Conservation (phyloP, 768 basidiomycete species). For the Cytidiella melzeri region DNA sequence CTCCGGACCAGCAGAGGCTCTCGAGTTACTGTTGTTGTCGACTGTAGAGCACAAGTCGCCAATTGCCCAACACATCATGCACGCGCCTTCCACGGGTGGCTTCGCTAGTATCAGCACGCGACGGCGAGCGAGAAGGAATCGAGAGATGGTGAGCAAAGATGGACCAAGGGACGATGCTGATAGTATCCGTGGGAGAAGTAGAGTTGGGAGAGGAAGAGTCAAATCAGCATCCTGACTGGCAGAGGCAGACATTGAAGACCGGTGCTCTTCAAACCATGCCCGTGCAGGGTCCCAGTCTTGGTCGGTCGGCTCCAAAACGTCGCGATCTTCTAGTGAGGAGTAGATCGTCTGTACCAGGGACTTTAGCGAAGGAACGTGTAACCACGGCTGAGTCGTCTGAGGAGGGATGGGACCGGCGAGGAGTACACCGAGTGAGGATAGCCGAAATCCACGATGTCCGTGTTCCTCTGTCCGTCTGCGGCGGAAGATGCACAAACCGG, state of each 20-base stretch:
- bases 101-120: constrained; percentile 76
- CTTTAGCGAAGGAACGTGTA: constrained; percentile 61
- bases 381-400: constrained; percentile 65
- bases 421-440: constrained; percentile 72
- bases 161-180: constrained; percentile 68
- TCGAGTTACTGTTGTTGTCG: no score
- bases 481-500: constrained; percentile 71
- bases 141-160: constrained; percentile 72
- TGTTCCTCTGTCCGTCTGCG: constrained; percentile 60
- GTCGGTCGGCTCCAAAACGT: constrained; percentile 42
- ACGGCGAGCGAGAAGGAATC: constrained; percentile 67
- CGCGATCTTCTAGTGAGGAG: constrained; percentile 40
- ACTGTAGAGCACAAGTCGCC: constrained; percentile 59
- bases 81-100: constrained; percentile 76
- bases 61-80: constrained; percentile 53
- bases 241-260: constrained; percentile 43
- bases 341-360: constrained; percentile 51
- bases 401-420: constrained; percentile 32
- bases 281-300: constrained; percentile 58
- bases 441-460: constrained; percentile 74
- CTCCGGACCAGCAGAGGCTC: no score
- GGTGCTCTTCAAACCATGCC: constrained; percentile 61
- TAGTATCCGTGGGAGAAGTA: constrained; percentile 70
- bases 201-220: constrained; percentile 40
- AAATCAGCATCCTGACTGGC: neutral